phyloP scores from a whole-genome alignment of 2,329 filamentous ascomycete species.

The Apiospora arundinis region DNA sequence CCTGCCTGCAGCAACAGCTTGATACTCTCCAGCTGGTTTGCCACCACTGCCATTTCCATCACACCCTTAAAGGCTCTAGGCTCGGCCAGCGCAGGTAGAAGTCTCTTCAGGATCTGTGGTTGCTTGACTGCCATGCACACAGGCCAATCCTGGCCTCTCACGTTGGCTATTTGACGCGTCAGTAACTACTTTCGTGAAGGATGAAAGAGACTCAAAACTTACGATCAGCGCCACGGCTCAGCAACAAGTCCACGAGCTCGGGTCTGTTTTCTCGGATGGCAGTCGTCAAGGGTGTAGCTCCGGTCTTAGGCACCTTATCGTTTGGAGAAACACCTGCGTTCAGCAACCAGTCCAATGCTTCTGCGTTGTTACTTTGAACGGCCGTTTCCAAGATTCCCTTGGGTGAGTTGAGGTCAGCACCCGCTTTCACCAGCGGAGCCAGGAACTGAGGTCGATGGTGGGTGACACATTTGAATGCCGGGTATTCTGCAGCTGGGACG shows the following conservation, averaged over 20 bases:
- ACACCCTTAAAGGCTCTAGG: conserved; percentile 69
- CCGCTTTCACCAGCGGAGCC: conserved; percentile 63
- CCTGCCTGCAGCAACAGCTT: conserved; percentile 69
- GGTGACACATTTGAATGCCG: conserved; percentile 71
- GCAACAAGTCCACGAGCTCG: conserved; percentile 65
- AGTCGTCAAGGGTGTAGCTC: conserved; percentile 68
- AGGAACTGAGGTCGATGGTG: conserved; percentile 68
- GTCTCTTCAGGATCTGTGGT: conserved; percentile 63
- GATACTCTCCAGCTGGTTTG: conserved; percentile 70
- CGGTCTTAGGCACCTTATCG: conserved; percentile 58
- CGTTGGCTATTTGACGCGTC: conserved; percentile 63
- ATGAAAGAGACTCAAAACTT: neutral
- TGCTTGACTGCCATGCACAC: conserved; percentile 71
- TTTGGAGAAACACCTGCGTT: conserved; percentile 67
- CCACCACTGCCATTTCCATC: conserved; percentile 71
- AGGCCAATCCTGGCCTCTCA: conserved; percentile 73
- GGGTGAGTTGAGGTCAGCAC: conserved; percentile 63
- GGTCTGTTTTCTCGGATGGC: conserved; percentile 66
- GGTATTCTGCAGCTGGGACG: conserved; percentile 67
- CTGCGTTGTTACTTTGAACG: conserved; percentile 65
- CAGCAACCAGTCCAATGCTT: conserved; percentile 66
- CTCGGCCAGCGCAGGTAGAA: conserved; percentile 63
- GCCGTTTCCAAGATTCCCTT: conserved; percentile 72
- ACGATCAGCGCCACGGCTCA: conserved; percentile 39
- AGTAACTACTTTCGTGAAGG: neutral